Evolutionary conservation across 345 rosid genomes (phyloP).

Genomic region (Bruguiera parviflora): DNA sequence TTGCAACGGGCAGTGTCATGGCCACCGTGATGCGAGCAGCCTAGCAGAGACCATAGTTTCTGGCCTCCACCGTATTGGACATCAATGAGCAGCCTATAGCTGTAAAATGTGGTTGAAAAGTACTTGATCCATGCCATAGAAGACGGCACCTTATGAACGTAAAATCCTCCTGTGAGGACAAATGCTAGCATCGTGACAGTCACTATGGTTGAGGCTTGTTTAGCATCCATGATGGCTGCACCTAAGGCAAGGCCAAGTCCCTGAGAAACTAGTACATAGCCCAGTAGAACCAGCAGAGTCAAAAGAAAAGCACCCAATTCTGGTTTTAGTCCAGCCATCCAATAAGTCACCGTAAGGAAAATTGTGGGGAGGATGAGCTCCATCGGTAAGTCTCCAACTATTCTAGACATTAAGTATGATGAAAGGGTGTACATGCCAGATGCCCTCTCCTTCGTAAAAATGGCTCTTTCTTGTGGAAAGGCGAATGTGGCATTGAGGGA

Average conservation of each 20-base stretch:
- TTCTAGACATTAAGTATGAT: constrained; percentile 83
- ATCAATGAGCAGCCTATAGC: constrained; percentile 57
- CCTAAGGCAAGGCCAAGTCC: constrained; percentile 87
- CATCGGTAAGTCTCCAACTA: constrained; percentile 79
- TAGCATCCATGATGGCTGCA: constrained; percentile 85
- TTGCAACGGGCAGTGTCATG: constrained; percentile 40
- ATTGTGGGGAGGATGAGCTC: constrained; percentile 80
- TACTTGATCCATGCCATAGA: constrained; percentile 80
- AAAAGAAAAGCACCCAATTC: constrained; percentile 46
- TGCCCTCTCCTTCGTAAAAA: constrained; percentile 65
- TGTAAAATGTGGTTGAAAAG: constrained; percentile 65
- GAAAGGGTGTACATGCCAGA: constrained; percentile 92
- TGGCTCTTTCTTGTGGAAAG: constrained; percentile 85
- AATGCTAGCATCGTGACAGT: constrained; percentile 88
- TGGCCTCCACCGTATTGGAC: constrained; percentile 63
- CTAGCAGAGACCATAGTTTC: constrained; percentile 39
- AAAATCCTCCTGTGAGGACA: constrained; percentile 77
- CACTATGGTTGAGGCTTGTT: constrained; percentile 79
- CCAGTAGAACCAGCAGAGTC: constrained; percentile 57
- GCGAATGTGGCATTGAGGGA: constrained; percentile 76
- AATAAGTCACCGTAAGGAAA: constrained; percentile 59
- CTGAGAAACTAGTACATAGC: constrained; percentile 78
- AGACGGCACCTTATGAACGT: constrained; percentile 74
- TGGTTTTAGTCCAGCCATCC: constrained; percentile 80
- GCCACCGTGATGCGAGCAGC: constrained; percentile 36